phyloP scores from a whole-genome alignment of 148 eudicot species.

The Chenopodium album region DNA sequence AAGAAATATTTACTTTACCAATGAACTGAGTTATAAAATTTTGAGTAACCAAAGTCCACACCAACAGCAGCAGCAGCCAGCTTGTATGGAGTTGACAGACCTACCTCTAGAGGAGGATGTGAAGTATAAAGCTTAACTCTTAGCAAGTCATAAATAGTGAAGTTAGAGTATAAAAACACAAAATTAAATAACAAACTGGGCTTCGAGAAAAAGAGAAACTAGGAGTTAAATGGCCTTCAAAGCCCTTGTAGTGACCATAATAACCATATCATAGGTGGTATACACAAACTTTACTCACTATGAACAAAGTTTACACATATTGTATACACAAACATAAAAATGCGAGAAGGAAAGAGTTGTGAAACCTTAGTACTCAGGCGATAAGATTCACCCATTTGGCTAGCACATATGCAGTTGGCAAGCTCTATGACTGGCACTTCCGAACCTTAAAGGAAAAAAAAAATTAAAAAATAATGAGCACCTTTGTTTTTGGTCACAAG shows the following conservation, averaged over 20 bases:
- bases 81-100: no score
- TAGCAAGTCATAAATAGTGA: no score
- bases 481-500: neutral
- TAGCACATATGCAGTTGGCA: constrained; percentile 73
- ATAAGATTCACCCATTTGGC: constrained; percentile 40
- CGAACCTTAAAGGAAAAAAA: constrained; percentile 46
- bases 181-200: neutral
- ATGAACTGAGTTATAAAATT: no score
- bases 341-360: constrained; percentile 3
- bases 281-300: neutral
- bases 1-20: no score
- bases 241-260: neutral
- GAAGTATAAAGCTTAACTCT: no score
- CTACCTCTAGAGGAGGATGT: no score
- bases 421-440: constrained; percentile 62
- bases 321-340: neutral
- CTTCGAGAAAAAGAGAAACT: neutral
- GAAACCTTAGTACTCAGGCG: constrained; percentile 44
- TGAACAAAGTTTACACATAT: neutral
- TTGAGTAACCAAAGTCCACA: no score
- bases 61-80: no score
- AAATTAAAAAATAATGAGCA: constrained; percentile 2
- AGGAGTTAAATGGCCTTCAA: neutral
- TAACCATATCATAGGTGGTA: neutral
- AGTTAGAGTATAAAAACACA: neutral